These are phyloP conservation scores for Xylaria digitata DNA, from an alignment of 2,329 filamentous ascomycete genomes.

Conservation along the genomic window DNA sequence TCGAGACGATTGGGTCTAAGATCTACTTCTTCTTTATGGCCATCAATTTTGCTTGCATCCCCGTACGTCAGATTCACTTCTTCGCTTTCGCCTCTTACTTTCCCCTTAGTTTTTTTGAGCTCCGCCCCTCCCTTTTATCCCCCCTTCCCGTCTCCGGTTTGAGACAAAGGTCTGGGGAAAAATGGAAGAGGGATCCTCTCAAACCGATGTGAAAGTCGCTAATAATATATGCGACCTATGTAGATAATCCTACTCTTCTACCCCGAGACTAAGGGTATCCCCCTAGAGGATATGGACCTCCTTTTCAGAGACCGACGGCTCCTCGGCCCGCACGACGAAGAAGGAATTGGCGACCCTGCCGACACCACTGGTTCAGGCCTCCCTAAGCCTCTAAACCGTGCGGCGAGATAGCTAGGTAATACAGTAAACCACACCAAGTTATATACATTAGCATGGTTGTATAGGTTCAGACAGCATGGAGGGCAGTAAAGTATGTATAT, in stretches of 20 bases:
- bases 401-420: background rate
- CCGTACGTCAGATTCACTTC: constrained; percentile 47
- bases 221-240: background rate
- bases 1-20: constrained; percentile 60
- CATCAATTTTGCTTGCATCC: constrained; percentile 61
- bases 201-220: background rate
- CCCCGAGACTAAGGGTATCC: constrained; percentile 46
- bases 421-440: no score
- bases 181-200: no score
- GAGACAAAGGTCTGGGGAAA: background rate
- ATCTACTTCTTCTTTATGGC: constrained; percentile 70
- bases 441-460: background rate
- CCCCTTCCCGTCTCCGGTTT: background rate
- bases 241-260: constrained; percentile 48
- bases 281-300: constrained; percentile 47
- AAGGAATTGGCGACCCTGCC: background rate
- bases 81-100: background rate
- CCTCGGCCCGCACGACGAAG: background rate
- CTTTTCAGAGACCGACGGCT: constrained; percentile 37
- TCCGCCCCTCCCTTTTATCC: no score
- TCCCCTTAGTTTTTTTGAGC: background rate
- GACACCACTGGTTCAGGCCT: background rate
- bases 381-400: constrained; percentile 1
- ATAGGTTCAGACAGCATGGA: background rate
- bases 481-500: background rate